Percentiles rank a stretch among this genome's conserved stretches.
Conservation (phyloP, 225 moss, liverwort and hornwort species). For the Physcomitrium patens region DNA sequence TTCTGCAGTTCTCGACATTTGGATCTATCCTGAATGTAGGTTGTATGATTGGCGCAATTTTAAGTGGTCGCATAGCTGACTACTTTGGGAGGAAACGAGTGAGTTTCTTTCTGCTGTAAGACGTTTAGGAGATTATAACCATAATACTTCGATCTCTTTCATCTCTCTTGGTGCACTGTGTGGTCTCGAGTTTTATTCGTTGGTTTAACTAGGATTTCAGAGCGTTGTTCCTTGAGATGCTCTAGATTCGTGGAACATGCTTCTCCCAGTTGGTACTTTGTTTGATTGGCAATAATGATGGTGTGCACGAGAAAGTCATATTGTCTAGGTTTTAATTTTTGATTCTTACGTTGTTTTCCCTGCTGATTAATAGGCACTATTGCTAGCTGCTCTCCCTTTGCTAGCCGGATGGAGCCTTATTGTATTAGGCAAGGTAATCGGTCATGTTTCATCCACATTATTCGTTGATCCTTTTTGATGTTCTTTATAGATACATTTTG, state of each 20-base stretch:
- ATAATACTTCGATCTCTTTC: neutral
- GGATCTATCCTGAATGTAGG: constrained; percentile 82
- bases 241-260: neutral
- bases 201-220: neutral
- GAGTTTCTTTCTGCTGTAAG: constrained; percentile 33
- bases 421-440: constrained; percentile 57
- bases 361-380: constrained; percentile 59
- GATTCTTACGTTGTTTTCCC: neutral
- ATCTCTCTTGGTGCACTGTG: neutral
- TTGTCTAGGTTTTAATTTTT: neutral
- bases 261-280: neutral
- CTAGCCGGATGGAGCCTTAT: constrained; percentile 69
- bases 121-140: neutral
- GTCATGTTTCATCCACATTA: neutral
- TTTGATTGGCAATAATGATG: neutral
- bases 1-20: constrained; percentile 76
- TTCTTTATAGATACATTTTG: neutral
- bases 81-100: constrained; percentile 73
- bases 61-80: constrained; percentile 72
- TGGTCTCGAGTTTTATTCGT: neutral
- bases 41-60: constrained; percentile 73
- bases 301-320: neutral
- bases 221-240: neutral
- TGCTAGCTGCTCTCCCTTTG: constrained; percentile 53
- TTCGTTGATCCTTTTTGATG: neutral